phyloP scores from a whole-genome alignment of 1,284 basidiomycete species.

The Moesziomyces antarcticus region DNA sequence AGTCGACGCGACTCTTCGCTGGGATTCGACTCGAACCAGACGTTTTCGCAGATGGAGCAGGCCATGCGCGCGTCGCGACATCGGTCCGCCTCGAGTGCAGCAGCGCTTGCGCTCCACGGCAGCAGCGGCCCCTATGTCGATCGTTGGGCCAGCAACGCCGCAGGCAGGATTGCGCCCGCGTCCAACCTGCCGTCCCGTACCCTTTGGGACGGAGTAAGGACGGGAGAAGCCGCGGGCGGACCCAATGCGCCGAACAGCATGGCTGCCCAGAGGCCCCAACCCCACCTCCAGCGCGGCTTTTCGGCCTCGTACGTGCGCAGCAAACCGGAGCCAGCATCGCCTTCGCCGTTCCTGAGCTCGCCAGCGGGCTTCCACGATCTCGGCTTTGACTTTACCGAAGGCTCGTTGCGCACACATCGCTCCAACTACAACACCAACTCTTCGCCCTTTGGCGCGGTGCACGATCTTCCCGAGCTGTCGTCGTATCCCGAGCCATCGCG shows the following conservation, averaged over 20 bases:
- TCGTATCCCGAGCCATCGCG: constrained; percentile 21
- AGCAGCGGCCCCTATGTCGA: constrained; percentile 24
- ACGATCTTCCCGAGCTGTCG: constrained; percentile 31
- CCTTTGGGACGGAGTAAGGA: constrained; percentile 27
- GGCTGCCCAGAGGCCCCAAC: constrained; percentile 20
- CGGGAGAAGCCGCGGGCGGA: constrained; percentile 10
- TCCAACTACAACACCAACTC: constrained; percentile 14
- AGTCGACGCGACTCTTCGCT: constrained; percentile 30
- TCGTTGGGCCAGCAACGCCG: constrained; percentile 33
- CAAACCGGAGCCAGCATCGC: constrained; percentile 23
- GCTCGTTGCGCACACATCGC: constrained; percentile 18
- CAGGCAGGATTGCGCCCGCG: constrained; percentile 24
- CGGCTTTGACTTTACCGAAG: constrained; percentile 22
- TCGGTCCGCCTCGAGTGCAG: constrained; percentile 55
- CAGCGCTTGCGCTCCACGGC: constrained; percentile 45
- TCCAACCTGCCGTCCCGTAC: constrained; percentile 15
- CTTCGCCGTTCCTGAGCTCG: constrained; percentile 39
- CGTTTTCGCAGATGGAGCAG: constrained; percentile 23
- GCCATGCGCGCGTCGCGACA: constrained; percentile 41
- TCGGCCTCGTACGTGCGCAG: constrained; percentile 31
- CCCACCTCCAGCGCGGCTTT: constrained; percentile 37
- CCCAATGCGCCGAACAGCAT: neutral
- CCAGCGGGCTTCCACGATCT: constrained; percentile 32
- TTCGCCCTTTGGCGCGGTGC: constrained; percentile 29
- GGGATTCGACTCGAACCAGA: constrained; percentile 13